Base-by-base conservation (phyloP, 2,329 filamentous ascomycete species). In the Corinectria fuckeliana region DNA sequence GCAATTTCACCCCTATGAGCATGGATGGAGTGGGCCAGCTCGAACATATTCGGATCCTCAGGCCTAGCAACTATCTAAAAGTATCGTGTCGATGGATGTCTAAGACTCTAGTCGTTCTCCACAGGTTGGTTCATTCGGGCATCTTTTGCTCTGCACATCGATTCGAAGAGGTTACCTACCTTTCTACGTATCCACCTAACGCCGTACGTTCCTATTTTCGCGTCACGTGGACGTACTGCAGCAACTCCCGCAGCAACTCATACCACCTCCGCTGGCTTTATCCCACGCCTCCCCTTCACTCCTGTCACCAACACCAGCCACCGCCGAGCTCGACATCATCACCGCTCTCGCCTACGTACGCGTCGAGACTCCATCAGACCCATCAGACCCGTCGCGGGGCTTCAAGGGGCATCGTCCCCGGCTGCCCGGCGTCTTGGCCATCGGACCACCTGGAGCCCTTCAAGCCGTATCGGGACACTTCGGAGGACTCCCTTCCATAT, bases 401-500 rank as follows among this genome's bases (percentile, higher is more conserved):
- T 9, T 41, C 48, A 18, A 58, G 18, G 20, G 47, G 48, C 25
- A 52, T 39, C 34, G 23, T 25, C 11, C 39, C 28, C 41, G 30
- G 41, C 21, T n/a, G 20, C 11, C 20, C 39, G 32, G 25, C 23
- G 18, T 61, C 50, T 56, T 58, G 52, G 44, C 48, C 38, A 62
- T 66, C 61, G 63, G 55, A 61, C 63, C 63, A 65, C 48, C 45
- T 30, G 39, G 57, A 45, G 21, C 21, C 39, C 25, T 30, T 41
- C 57, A 50, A 16, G 39, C 66, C 67, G 57, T 44, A 63, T 69
- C 68, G 50, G 67, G 67, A 61, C 50, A 65, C n/a, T 38, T 60
- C 67, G 67, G 67, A 69, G 56, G 59, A 53, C 57, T 39, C 49
- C 55, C 63, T 58, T 69, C 67, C 67, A 69, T 58, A 57, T 65